Percentiles rank a stretch among this genome's conserved stretches.
phyloP scores from a whole-genome alignment of 495 filamentous ascomycete species.

The Bacidia gigantensis region DNA sequence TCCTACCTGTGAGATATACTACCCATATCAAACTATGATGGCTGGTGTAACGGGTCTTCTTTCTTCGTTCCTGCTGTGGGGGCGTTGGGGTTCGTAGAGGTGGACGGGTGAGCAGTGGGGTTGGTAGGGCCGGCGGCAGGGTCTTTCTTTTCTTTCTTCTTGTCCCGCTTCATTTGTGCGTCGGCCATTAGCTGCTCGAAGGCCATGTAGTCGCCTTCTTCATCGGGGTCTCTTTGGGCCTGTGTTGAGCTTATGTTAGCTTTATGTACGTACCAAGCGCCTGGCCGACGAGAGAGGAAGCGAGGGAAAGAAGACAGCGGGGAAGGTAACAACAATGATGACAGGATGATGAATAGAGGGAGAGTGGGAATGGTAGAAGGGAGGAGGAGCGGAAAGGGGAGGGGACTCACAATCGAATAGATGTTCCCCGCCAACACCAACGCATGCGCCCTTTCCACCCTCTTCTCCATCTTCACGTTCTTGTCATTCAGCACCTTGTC shows the following conservation, averaged over 20 bases:
- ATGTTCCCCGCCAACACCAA: slow-evolving; percentile 79
- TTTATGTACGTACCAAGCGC: neutral
- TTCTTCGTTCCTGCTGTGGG: neutral
- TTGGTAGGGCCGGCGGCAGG: slow-evolving; percentile 21
- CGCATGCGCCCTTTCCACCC: slow-evolving; percentile 80
- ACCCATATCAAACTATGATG: no score
- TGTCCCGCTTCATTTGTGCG: slow-evolving; percentile 80
- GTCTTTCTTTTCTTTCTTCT: slow-evolving; percentile 56
- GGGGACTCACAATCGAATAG: slow-evolving; percentile 57
- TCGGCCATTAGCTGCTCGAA: slow-evolving; percentile 98
- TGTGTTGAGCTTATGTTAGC: slow-evolving; percentile 21
- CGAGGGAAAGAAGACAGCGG: no score
- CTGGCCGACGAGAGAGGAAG: no score
- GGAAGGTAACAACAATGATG: no score
- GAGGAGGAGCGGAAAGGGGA: neutral
- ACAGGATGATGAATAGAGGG: slow-evolving; percentile 16
- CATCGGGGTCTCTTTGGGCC: slow-evolving; percentile 84
- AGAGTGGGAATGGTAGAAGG: neutral
- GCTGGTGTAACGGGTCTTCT: neutral
- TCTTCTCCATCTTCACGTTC: slow-evolving; percentile 66
- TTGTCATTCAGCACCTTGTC: slow-evolving; percentile 61
- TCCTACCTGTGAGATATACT: no score
- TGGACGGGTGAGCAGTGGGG: no score
- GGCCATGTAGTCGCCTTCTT: slow-evolving; percentile 97
- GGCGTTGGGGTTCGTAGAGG: no score